phyloP scores from a whole-genome alignment of 495 filamentous ascomycete genomes.

The Xylaria intraflava region DNA sequence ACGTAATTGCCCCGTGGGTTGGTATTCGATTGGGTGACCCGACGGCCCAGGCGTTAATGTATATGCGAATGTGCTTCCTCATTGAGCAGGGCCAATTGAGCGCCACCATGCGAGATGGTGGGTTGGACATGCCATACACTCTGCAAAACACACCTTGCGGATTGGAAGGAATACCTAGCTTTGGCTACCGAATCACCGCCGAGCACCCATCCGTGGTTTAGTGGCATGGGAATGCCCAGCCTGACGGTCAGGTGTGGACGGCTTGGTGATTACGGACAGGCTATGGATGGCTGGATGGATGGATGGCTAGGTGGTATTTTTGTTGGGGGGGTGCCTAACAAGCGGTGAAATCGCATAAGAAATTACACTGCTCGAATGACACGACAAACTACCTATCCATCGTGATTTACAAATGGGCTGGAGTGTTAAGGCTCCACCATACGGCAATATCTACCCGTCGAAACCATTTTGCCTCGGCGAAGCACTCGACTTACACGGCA shows the following conservation, averaged over 20 bases:
- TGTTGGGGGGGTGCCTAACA: no score
- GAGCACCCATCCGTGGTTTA: no score
- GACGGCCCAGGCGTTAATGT: background rate
- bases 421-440: no score
- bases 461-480: no score
- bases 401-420: no score
- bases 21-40: background rate
- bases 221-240: no score
- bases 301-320: no score
- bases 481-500: no score
- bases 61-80: background rate
- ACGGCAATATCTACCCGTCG: no score
- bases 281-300: background rate
- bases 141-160: background rate
- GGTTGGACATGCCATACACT: background rate
- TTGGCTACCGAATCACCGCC: no score
- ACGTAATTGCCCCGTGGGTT: background rate
- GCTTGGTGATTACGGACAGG: background rate
- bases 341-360: background rate
- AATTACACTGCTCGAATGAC: no score
- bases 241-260: background rate
- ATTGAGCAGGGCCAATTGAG: background rate
- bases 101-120: background rate
- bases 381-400: no score
- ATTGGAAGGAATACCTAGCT: background rate